Evolutionary conservation across 116 monocot genomes (phyloP).

Genomic region (Iris pallida): DNA sequence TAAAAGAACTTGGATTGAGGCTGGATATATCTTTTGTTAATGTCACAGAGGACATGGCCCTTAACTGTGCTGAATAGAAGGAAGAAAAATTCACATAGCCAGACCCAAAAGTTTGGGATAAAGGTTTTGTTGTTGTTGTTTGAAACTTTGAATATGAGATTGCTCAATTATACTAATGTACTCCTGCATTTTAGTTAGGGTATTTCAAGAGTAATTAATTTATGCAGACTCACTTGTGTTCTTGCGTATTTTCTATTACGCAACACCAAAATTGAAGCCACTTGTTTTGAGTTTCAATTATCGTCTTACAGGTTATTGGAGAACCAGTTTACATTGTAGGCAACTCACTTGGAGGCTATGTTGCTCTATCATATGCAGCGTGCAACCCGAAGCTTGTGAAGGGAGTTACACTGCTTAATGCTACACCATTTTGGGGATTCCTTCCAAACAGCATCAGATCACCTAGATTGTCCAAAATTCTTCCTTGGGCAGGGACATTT

Average conservation of each 20-base stretch:
- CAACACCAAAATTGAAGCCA: background rate
- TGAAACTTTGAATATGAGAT: too few species aligned
- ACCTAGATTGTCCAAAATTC: constrained; percentile 64
- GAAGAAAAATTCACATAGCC: too few species aligned
- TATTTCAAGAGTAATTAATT: background rate
- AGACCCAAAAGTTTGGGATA: too few species aligned
- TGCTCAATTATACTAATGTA: too few species aligned
- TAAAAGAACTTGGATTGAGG: too few species aligned
- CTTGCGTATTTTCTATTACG: background rate
- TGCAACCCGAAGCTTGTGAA: constrained; percentile 69
- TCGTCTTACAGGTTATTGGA: constrained; percentile 68
- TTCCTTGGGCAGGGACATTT: constrained; percentile 93
- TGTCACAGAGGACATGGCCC: too few species aligned
- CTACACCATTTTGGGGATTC: constrained; percentile 98
- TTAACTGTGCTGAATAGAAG: too few species aligned
- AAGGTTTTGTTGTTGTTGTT: too few species aligned
- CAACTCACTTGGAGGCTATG: constrained; percentile 93
- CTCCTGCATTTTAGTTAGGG: too few species aligned
- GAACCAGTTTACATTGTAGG: constrained; percentile 94
- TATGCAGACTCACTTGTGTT: background rate
- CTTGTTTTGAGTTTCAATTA: background rate
- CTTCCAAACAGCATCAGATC: constrained; percentile 82
- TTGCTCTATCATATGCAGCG: constrained; percentile 76
- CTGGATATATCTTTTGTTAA: too few species aligned
- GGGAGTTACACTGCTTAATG: constrained; percentile 88